phyloP scores from a whole-genome alignment of 2,329 filamentous ascomycete genomes.

The Xylaria sp. region DNA sequence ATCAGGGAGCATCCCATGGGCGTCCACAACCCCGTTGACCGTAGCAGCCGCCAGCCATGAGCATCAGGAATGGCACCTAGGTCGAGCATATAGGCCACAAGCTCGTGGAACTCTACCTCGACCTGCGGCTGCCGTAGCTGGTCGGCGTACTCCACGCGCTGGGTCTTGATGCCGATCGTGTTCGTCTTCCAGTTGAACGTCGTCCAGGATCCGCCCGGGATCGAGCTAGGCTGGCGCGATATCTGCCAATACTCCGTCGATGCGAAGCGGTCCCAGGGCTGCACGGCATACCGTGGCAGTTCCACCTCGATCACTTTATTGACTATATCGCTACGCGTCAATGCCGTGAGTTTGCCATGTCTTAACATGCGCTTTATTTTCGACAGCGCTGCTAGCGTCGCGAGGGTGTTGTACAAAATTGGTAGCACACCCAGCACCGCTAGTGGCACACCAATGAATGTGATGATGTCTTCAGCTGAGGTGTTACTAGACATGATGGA shows the following conservation, averaged over 20 bases:
- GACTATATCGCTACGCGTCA: constrained; percentile 71
- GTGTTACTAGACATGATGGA: constrained; percentile 25
- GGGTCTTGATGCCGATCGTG: constrained; percentile 68
- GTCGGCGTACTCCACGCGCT: constrained; percentile 70
- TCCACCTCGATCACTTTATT: constrained; percentile 74
- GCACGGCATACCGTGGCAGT: constrained; percentile 71
- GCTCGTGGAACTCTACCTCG: constrained; percentile 65
- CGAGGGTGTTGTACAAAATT: constrained; percentile 72
- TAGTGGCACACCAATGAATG: constrained; percentile 66
- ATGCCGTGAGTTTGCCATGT: constrained; percentile 65
- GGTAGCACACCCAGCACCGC: constrained; percentile 69
- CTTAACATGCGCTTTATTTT: constrained; percentile 68
- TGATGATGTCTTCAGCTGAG: constrained; percentile 61
- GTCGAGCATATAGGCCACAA: constrained; percentile 70
- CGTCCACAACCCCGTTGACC: constrained; percentile 68
- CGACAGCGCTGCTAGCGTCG: constrained; percentile 67
- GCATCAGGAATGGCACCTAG: constrained; percentile 69
- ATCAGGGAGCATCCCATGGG: constrained; percentile 67
- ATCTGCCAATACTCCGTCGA: constrained; percentile 68
- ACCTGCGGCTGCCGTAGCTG: constrained; percentile 64
- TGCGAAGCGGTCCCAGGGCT: constrained; percentile 66
- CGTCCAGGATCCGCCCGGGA: constrained; percentile 72
- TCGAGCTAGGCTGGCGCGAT: constrained; percentile 59
- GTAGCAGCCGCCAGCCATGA: constrained; percentile 66
- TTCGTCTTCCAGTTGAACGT: constrained; percentile 74